These are phyloP conservation scores for Kwoniella sp. DNA, from an alignment of 768 basidiomycete genomes.

Conservation along the genomic window DNA sequence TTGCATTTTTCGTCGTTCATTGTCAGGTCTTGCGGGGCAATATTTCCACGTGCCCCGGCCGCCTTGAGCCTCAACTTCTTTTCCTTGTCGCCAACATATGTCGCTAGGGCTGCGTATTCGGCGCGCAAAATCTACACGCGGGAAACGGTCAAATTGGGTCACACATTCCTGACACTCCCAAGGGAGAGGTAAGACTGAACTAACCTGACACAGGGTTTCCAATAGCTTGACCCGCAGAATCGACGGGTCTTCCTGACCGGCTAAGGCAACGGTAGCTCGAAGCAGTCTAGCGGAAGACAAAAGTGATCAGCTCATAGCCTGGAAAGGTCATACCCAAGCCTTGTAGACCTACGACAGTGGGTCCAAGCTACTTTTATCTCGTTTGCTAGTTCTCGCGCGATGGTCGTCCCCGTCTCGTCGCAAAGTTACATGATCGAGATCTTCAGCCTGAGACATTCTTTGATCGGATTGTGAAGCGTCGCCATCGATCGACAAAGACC, in stretches of 20 bases:
- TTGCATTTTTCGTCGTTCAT: conserved; percentile 19
- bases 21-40: conserved; percentile 28
- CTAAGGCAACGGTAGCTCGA: conserved; percentile 33
- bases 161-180: neutral
- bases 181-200: neutral
- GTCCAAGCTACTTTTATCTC: conserved; percentile 25
- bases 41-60: conserved; percentile 27
- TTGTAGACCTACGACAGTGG: conserved; percentile 35
- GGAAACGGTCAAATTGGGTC: neutral
- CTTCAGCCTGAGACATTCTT: neutral
- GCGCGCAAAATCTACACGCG: conserved; percentile 28
- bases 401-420: neutral
- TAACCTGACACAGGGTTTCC: neutral
- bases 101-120: conserved; percentile 39
- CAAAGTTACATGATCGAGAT: neutral
- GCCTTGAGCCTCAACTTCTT: conserved; percentile 23
- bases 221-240: conserved; percentile 30
- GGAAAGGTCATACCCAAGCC: too few relatives aligned
- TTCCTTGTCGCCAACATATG: conserved; percentile 8
- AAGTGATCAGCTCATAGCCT: neutral
- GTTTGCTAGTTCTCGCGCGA: neutral
- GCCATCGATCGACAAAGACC: neutral
- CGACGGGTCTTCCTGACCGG: conserved; percentile 35
- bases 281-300: conserved; percentile 29
- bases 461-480: neutral